Conservation (phyloP, 306 rosid species). For the Ormosia emarginata region DNA sequence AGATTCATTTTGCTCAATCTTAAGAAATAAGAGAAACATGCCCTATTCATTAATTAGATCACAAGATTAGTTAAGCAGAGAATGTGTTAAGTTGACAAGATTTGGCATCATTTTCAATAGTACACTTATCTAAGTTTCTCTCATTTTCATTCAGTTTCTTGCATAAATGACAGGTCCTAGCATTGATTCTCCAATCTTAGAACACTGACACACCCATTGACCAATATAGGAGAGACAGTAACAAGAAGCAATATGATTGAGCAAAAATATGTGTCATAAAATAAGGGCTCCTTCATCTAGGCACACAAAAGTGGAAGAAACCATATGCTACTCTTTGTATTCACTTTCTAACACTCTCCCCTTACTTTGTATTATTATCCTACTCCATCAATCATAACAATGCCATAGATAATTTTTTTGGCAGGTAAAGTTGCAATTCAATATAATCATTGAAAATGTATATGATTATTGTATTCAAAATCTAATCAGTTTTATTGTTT, state of each 20-base stretch:
- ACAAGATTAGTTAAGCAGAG: background rate
- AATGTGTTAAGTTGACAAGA: background rate
- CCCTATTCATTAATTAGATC: background rate
- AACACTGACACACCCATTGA: background rate
- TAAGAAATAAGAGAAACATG: background rate
- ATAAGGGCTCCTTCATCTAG: background rate
- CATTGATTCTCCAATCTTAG: background rate
- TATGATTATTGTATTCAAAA: background rate
- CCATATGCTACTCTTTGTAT: conserved; percentile 4
- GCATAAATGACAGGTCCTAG: conserved; percentile 1
- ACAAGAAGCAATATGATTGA: background rate
- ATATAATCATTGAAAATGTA: background rate
- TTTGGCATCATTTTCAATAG: conserved; percentile 4
- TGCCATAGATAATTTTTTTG: background rate
- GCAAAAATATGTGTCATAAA: background rate
- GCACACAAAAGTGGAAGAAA: background rate
- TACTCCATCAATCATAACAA: conserved; percentile 5
- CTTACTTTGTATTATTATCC: background rate
- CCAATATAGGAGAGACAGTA: background rate
- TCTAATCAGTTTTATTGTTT: background rate
- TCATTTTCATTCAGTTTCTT: background rate
- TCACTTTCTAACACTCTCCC: conserved; percentile 1
- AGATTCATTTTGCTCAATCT: background rate
- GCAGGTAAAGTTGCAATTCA: background rate
- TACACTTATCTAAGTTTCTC: background rate